A percentile compares a stretch with the other conserved stretches of the same genome.
phyloP scores from a whole-genome alignment of 2,329 filamentous ascomycete genomes.

The Diaporthe longicolla region DNA sequence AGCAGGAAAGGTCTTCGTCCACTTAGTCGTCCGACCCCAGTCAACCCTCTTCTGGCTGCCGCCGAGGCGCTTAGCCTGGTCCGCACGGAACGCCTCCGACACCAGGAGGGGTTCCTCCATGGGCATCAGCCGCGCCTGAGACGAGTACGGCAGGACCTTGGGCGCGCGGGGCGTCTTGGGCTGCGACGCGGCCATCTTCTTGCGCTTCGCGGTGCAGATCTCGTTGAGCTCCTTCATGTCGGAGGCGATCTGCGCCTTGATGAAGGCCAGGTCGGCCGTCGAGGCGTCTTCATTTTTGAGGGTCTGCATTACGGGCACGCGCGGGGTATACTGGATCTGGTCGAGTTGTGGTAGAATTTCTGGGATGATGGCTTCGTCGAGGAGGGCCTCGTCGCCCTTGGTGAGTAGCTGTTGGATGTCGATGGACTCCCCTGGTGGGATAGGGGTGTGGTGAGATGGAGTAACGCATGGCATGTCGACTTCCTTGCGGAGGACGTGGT shows the following conservation, averaged over 20 bases:
- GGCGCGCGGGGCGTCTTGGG: not conserved
- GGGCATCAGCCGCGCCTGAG: slow-evolving; percentile 55
- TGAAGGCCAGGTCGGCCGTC: slow-evolving; percentile 70
- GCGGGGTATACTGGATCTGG: slow-evolving; percentile 76
- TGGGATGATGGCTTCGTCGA: slow-evolving; percentile 77
- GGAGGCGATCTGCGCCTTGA: slow-evolving; percentile 86
- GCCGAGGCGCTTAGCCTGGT: slow-evolving; percentile 41
- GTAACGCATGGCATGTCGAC: slow-evolving; percentile 98
- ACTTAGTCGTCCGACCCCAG: slow-evolving; percentile 30
- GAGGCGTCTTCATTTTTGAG: slow-evolving; percentile 63
- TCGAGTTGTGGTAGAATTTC: slow-evolving; percentile 71
- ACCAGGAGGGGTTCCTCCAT: slow-evolving; percentile 56
- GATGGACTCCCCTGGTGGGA: slow-evolving; percentile 87
- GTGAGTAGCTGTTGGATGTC: slow-evolving; percentile 85
- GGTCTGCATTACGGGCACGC: slow-evolving; percentile 83
- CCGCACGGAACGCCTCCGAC: slow-evolving; percentile 52
- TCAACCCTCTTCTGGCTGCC: slow-evolving; percentile 36
- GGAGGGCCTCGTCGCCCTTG: slow-evolving; percentile 76
- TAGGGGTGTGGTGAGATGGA: slow-evolving; percentile 83
- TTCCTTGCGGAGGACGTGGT: slow-evolving; percentile 95
- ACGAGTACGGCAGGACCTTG: slow-evolving; percentile 54
- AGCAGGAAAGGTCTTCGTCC: not conserved
- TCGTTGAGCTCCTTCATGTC: slow-evolving; percentile 81
- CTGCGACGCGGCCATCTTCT: slow-evolving; percentile 47
- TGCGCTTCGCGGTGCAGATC: slow-evolving; percentile 75